Evolutionary conservation across 352 stramenopile species (phyloP).

Genomic region (Phytophthora gonapodyides): DNA sequence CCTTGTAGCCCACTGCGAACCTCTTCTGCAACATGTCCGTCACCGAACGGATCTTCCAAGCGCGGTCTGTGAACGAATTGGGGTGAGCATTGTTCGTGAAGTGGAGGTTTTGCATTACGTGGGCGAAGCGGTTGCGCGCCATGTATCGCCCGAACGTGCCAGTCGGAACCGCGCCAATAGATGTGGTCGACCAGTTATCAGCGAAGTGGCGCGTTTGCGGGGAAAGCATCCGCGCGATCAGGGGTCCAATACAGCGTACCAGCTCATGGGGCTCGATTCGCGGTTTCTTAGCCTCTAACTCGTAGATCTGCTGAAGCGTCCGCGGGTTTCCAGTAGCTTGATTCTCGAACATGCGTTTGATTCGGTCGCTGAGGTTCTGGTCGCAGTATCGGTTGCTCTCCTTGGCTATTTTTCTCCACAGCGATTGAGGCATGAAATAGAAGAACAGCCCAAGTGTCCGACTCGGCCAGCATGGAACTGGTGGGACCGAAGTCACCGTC

Average conservation of each 20-base stretch:
- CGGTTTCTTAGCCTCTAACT: conserved; percentile 6
- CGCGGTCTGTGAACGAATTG: conserved; percentile 4
- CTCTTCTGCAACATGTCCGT: conserved; percentile 4
- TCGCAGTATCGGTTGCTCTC: conserved; percentile 27
- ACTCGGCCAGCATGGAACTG: not conserved
- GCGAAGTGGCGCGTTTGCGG: conserved; percentile 8
- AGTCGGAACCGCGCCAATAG: conserved; percentile 6
- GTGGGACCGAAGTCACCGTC: not conserved
- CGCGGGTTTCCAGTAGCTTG: too few species aligned
- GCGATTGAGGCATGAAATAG: conserved; percentile 10
- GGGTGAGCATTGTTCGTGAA: conserved; percentile 13
- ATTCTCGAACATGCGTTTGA: conserved; percentile 6
- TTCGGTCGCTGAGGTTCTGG: conserved; percentile 5
- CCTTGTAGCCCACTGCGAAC: conserved; percentile 1
- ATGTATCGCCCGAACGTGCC: conserved; percentile 25
- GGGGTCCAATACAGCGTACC: conserved; percentile 16
- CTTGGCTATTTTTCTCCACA: conserved; percentile 9
- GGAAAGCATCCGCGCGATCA: conserved; percentile 13
- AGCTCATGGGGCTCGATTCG: conserved; percentile 14
- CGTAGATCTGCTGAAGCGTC: not conserved
- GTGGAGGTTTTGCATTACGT: conserved; percentile 20
- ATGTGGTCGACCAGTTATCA: conserved; percentile 15
- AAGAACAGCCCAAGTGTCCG: conserved; percentile 13
- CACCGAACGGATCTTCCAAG: conserved; percentile 15
- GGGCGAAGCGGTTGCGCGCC: conserved; percentile 5